Base-by-base conservation (phyloP, 306 rosid genomes). In the Prunus mongolica region DNA sequence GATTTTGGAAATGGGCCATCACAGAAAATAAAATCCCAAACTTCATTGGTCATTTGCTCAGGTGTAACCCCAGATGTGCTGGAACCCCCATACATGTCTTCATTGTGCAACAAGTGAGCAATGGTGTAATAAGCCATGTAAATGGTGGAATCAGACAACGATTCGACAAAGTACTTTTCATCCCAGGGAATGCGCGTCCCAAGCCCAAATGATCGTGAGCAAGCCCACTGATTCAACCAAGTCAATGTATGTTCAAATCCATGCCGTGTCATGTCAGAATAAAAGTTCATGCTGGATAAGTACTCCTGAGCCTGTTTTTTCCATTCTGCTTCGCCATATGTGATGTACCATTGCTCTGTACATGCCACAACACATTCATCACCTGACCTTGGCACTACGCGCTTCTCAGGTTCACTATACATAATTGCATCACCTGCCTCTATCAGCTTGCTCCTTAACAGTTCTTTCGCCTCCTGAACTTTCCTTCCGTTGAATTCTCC, bases 171-270 rank as follows among this genome's bases (percentile, higher is more conserved):
- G 78, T 60, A 93, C 50, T 93, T 89, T 54, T 93, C 96, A 69
- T 93, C 98, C 97, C 97, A 91, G 4, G 98, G 98, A 65, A 93
- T 93, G 64, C 84, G 97, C 11, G 98, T 93, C 82, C 98, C 98
- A 67, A 93, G 91, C 54, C 98, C 97, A 82, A 93, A 93, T 16
- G 97, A 89, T 32, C 98, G 82, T 64, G 98, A 93, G 79, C 98
- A 93, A 54, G 98, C 98, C 98, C 98, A 91, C 84, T 91, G 98
- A 76, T 91, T 93, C 76, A 93, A 85, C 97, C 97, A 93, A 75
- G 84, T 45, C 79, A 93, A 81, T 72, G 98, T 93, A 82, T 93
- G 97, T 89, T 91, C 96, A 86, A 93, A 89, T 15, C 97, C 98
- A 88, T 91, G 97, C 1, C 84, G 78, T 22, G 98, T 88, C 88